Evolutionary conservation across 139 green algal species (phyloP), one percentile per base, ranked within the genome.

Genomic region (Nannochloris sp.): DNA sequence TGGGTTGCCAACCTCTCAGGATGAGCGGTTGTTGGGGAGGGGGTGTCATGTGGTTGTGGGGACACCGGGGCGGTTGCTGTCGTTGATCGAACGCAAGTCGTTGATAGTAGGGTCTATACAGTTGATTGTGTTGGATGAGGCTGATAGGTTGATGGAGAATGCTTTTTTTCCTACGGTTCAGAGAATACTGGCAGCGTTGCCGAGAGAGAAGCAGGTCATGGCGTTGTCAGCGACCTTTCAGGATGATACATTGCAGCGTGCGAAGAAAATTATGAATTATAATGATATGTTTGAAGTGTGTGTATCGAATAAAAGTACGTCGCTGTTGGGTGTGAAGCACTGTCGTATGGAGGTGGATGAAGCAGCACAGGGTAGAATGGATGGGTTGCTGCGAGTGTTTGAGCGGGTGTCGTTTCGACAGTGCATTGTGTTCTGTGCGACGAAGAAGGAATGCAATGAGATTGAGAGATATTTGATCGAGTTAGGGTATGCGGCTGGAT

Each of bases 41-140:
- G 80, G 46, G 5, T 78, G 64, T 53, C 84, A 95, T 56, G 60
- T 95, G 34, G 82, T 75, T 4, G 86, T 90, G 43, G 87, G 81
- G 49, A 93, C 87, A 2, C 86, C 87, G 1, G 88, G 88, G 11
- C 75, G 88, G 2, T 14, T 94, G n/a, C 55, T 67, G 19, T 65
- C 68, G 6, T 72, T 94, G 24, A 34, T 90, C 11, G 60, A 83
- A 60, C 50, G 44, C 4, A 68, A 68, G 3, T 44, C 57, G 12
- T 73, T 93, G 56, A 29, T 43, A 6, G 14, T 48, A 6, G 31
- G 46, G 0, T 4, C 18, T 11, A 14, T 90, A 31, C 25, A 40
- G 2, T 48, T 78, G 60, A 68, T 91, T 46, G 85, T 94, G 57
- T 69, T 94, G 57, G 87, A 95, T 40, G 88, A 95, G 64, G 88